These are phyloP conservation scores for Juglanconis oblonga DNA, from an alignment of 2,329 filamentous ascomycete genomes.

Conservation along the genomic window DNA sequence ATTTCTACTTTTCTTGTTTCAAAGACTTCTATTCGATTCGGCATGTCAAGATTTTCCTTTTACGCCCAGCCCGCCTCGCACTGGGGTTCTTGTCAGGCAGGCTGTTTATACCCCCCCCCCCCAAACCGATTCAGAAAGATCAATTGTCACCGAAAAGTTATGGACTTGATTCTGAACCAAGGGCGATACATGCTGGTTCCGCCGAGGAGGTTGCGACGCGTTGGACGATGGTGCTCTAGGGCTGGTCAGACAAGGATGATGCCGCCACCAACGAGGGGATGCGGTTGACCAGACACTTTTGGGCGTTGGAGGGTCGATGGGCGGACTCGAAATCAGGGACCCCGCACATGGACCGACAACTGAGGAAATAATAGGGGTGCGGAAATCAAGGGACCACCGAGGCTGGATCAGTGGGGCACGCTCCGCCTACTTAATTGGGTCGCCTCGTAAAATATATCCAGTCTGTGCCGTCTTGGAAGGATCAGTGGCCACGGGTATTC, in stretches of 20 bases:
- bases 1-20: slow-evolving; percentile 24
- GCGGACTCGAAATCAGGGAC: background rate
- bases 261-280: background rate
- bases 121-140: slow-evolving; percentile 18
- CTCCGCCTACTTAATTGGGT: background rate
- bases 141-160: slow-evolving; percentile 19
- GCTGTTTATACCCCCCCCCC: slow-evolving; percentile 18
- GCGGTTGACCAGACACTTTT: background rate
- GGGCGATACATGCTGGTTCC: background rate
- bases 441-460: background rate
- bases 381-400: background rate
- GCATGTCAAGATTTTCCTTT: slow-evolving; percentile 17
- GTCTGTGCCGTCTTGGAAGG: slow-evolving; percentile 2
- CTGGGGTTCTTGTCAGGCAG: slow-evolving; percentile 18
- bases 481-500: background rate
- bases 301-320: background rate
- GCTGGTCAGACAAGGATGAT: background rate
- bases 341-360: background rate
- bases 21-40: slow-evolving; percentile 21
- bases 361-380: slow-evolving; percentile 5
- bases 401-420: slow-evolving; percentile 5
- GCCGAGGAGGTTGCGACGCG: background rate
- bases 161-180: slow-evolving; percentile 6
- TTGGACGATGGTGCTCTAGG: background rate
- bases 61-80: slow-evolving; percentile 18